Percentiles rank a stretch among this genome's conserved stretches.
phyloP scores from a whole-genome alignment of 2,329 filamentous ascomycete species.

The Purpureocillium takamizusanense region DNA sequence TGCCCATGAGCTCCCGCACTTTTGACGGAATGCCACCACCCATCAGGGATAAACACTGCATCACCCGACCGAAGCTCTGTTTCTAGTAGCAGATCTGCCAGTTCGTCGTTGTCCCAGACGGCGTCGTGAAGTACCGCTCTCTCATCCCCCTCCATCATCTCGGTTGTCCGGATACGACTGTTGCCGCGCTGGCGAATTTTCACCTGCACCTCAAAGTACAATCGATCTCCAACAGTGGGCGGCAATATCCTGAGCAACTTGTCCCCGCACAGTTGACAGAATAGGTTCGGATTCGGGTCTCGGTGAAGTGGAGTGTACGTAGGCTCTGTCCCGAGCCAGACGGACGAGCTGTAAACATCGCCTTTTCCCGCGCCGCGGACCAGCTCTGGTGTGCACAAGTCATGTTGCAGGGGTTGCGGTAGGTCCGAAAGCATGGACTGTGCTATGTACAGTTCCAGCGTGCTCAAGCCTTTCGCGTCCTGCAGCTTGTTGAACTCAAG shows the following conservation, averaged over 20 bases:
- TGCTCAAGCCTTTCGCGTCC: constrained; percentile 10
- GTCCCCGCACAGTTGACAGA: constrained; percentile 67
- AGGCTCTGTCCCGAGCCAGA: constrained; percentile 82
- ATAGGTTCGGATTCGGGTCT: constrained; percentile 90
- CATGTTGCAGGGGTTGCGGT: constrained; percentile 49
- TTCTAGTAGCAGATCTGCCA: constrained; percentile 33
- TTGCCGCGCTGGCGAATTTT: constrained; percentile 27
- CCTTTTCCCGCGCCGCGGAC: constrained; percentile 59
- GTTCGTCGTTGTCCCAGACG: constrained; percentile 51
- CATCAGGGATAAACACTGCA: constrained; percentile 30
- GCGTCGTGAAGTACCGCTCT: constrained; percentile 54
- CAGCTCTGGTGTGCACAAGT: constrained; percentile 59
- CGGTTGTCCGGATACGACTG: constrained; percentile 58
- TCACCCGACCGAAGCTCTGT: constrained; percentile 46
- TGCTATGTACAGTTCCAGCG: constrained; percentile 66
- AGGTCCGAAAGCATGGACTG: constrained; percentile 67
- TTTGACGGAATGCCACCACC: constrained; percentile 38
- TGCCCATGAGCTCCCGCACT: constrained; percentile 22
- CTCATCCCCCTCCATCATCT: constrained; percentile 87
- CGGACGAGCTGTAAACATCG: constrained; percentile 76
- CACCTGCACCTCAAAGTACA: constrained; percentile 50
- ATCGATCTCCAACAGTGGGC: constrained; percentile 49
- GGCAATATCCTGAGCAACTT: constrained; percentile 68
- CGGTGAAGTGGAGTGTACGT: constrained; percentile 87
- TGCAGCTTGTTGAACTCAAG: constrained; percentile 34